A percentile compares a stretch with the other conserved stretches of the same genome.
Conservation (phyloP, 768 basidiomycete species). For the Termitomyces sp. region DNA sequence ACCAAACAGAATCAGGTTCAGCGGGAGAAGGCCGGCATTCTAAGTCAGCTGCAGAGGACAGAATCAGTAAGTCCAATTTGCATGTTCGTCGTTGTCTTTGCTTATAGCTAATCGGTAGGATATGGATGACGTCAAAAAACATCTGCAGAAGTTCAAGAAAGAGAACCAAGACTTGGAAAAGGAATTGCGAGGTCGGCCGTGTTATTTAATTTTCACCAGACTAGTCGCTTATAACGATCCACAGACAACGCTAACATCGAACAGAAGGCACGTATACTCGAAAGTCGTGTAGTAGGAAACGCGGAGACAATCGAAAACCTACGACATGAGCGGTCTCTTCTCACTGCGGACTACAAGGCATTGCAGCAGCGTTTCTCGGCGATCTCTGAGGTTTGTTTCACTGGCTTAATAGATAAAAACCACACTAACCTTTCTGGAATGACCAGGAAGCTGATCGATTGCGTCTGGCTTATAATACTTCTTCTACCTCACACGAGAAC, state of each 20-base stretch:
- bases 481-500: constrained; percentile 64
- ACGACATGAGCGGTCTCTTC: constrained; percentile 68
- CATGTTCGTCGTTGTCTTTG: background rate
- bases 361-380: constrained; percentile 65
- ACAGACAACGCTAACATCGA: constrained; percentile 62
- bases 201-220: constrained; percentile 9
- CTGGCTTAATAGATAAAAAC: background rate
- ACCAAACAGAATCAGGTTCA: constrained; percentile 59
- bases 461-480: constrained; percentile 52
- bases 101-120: constrained; percentile 40
- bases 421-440: background rate
- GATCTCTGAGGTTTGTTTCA: constrained; percentile 54
- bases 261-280: constrained; percentile 66
- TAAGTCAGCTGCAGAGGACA: constrained; percentile 60
- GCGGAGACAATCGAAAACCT: constrained; percentile 65
- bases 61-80: constrained; percentile 49
- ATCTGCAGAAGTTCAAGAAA: constrained; percentile 63
- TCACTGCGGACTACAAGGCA: constrained; percentile 65
- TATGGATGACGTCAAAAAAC: constrained; percentile 69
- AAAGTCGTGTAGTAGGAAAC: constrained; percentile 65
- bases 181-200: constrained; percentile 56
- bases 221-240: constrained; percentile 1
- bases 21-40: constrained; percentile 59
- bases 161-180: constrained; percentile 70
- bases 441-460: constrained; percentile 56